A percentile compares a stretch with the other conserved stretches of the same genome.
phyloP scores from a whole-genome alignment of 1,284 basidiomycete genomes.

The Cutaneotrichosporon mucoides region DNA sequence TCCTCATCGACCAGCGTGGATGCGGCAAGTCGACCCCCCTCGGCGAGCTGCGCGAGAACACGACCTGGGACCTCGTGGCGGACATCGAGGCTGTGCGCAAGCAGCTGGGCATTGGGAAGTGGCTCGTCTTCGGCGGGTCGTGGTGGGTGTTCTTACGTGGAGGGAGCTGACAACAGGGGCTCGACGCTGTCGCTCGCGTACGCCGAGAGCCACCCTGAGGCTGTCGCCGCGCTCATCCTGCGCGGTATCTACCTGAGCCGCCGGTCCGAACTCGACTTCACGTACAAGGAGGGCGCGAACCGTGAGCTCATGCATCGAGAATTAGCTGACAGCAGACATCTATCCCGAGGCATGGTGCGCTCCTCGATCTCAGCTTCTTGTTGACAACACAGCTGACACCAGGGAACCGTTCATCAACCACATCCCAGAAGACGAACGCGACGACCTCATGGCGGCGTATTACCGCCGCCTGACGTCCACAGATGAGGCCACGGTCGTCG shows the following conservation, averaged over 20 bases:
- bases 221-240: constrained; percentile 74
- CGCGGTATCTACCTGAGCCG: constrained; percentile 87
- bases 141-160: constrained; percentile 59
- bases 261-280: constrained; percentile 80
- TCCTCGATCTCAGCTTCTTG: too few species aligned
- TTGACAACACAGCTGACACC: background rate
- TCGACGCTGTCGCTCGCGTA: constrained; percentile 86
- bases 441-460: constrained; percentile 71
- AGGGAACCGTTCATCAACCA: constrained; percentile 69
- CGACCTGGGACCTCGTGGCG: constrained; percentile 88
- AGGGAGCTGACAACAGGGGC: constrained; percentile 49
- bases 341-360: constrained; percentile 73
- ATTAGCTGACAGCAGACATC: constrained; percentile 44
- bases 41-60: constrained; percentile 78
- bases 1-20: constrained; percentile 75
- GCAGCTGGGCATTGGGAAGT: constrained; percentile 70
- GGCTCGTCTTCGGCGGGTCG: constrained; percentile 88
- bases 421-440: constrained; percentile 72
- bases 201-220: constrained; percentile 76
- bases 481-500: constrained; percentile 55
- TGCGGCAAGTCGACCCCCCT: constrained; percentile 78
- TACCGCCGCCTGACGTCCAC: constrained; percentile 71
- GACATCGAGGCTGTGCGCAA: constrained; percentile 80
- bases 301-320: constrained; percentile 19
- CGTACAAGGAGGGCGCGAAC: constrained; percentile 65